These are phyloP conservation scores for Davidsoniella australis DNA, from an alignment of 2,329 filamentous ascomycete species.

Conservation along the genomic window DNA sequence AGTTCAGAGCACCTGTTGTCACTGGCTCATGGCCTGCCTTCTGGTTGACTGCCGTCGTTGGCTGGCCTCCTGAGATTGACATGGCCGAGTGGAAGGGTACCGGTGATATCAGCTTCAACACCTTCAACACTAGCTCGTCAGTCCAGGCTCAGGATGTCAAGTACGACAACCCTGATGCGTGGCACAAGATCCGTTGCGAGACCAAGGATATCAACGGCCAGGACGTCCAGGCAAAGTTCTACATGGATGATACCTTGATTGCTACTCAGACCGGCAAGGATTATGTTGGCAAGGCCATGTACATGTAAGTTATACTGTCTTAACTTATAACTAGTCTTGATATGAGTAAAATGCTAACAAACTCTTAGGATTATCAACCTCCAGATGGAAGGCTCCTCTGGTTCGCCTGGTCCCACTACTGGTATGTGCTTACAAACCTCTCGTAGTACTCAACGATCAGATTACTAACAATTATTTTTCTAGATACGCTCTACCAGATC, in stretches of 20 bases:
- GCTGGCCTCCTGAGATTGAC: conserved; percentile 43
- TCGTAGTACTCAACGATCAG: background rate
- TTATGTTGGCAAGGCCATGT: conserved; percentile 31
- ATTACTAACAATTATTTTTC: background rate
- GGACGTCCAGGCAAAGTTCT: conserved; percentile 36
- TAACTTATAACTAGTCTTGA: background rate
- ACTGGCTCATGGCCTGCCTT: conserved; percentile 40
- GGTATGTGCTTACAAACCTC: conserved; percentile 6
- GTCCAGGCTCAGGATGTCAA: conserved; percentile 29
- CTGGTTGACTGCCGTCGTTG: conserved; percentile 36
- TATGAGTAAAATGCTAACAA: background rate
- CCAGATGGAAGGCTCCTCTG: conserved; percentile 30
- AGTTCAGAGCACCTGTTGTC: conserved; percentile 24
- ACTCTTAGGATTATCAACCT: conserved; percentile 25
- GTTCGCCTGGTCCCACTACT: conserved; percentile 22
- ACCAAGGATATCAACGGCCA: conserved; percentile 32
- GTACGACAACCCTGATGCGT: conserved; percentile 29
- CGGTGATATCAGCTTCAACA: conserved; percentile 39
- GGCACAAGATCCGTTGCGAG: conserved; percentile 33
- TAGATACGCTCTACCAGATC: conserved; percentile 8
- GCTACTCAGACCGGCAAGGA: conserved; percentile 32
- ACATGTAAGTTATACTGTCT: conserved; percentile 20
- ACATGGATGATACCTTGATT: conserved; percentile 31
- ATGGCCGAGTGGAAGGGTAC: conserved; percentile 45
- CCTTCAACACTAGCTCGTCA: conserved; percentile 31